Base-by-base conservation (phyloP, 2,329 filamentous ascomycete genomes). In the Aspergillus floridensis region DNA sequence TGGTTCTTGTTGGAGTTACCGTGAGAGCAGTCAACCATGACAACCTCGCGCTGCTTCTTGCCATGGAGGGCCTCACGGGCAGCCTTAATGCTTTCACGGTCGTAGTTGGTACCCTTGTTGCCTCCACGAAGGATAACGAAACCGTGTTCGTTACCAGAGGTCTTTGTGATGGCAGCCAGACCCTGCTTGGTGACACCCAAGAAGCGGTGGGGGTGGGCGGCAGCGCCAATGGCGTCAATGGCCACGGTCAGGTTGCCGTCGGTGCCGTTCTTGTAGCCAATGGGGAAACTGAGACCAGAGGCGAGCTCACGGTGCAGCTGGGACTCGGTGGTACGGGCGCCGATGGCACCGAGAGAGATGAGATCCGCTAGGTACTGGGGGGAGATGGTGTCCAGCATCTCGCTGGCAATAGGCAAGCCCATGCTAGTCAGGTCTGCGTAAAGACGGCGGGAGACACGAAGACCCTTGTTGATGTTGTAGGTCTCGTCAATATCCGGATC, bases 201-300 rank as follows among this genome's bases (percentile, higher is more conserved):
- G 83, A 99, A 99, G 82, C 97, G 93, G 78, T 99, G 95, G 10
- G 79, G 79, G 68, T 81, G 76, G 54, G 74, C 72, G 5, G 79
- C 78, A 24, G 91, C 88, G 60, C 93, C 95, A 74, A 98, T 97
- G 35, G 95, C 95, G 74, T 99, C 95, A 70, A 98, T 96, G 21
- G 93, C 93, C 21, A 98, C 93, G 29, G 86, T 87, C 58, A 99
- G 81, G 68, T 89, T 92, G 47, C 95, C 95, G 71, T 99, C 95
- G 24, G 95, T 99, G 63, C 95, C 95, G 79, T 99, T 99, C 87
- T 99, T 99, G 89, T 97, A 99, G 60, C 95, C 95, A 66, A 99
- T 93, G 22, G 95, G 95, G 88, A 97, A 98, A 59, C 91, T 96
- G 56, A 98, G 84, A 68, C 95, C 95, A 29, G 91, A 96, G 5